Evolutionary conservation across 352 stramenopile species (phyloP), one percentile per base, ranked within the genome.

Genomic region (Pythium scleroteichum): DNA sequence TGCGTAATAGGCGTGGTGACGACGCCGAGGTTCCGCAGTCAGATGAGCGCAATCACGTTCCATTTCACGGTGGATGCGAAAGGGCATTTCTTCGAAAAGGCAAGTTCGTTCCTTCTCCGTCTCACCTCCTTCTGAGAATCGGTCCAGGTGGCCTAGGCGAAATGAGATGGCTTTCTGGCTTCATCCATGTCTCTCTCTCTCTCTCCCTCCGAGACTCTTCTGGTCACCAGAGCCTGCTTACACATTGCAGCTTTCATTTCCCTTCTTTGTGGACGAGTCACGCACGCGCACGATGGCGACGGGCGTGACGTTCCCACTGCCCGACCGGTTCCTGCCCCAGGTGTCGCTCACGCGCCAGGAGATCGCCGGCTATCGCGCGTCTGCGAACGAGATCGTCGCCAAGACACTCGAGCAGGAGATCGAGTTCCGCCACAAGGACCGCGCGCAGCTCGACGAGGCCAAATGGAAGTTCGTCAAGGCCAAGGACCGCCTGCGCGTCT

Each of bases 371-470:
- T 81, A 72, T 50, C 68, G 71, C 22, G 26, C 61, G 10, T 41
- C 82, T 12, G 71, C 68, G 0, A 66, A 72, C 27, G 75, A 73
- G 46, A 75, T 85, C 45, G 69, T 87, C 2, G 59, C 56, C 2
- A 62, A 69, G 46, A 83, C 78, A 2, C 61, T 87, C n/a, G 64
- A 70, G 16, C 75, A 80, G 10, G 78, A 85, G 59, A 78, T 65
- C 17, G 49, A 64, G 16, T 73, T 67, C 17, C 69, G 69, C 9
- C 62, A 60, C 45, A 1, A 33, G 3, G 45, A 56, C 42, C 47
- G 52, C 17, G 50, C 42, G 26, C 45, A 57, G 33, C 61, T 76
- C 3, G 58, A 69, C 39, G 62, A 68, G 1, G 23, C 14, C n/a
- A 68, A 64, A 23, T 76, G 69, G 69, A 73, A 72, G 54, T 73